Conservation (phyloP, 2,329 filamentous ascomycete species). For the Sporothrix pallida region DNA sequence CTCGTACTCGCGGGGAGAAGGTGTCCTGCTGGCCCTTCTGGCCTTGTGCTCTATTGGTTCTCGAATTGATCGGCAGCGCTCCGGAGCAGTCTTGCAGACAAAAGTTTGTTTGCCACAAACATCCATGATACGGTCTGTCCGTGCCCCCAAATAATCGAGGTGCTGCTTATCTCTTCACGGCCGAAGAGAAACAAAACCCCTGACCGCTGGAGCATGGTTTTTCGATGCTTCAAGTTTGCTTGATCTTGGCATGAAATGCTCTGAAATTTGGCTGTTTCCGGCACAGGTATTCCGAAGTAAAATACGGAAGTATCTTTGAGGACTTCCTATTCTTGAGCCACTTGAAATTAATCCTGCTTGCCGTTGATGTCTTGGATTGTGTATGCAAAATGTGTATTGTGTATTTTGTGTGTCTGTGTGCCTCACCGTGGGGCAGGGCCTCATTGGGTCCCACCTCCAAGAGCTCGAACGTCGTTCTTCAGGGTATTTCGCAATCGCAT, state of each 20-base stretch:
- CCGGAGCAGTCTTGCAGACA: background rate
- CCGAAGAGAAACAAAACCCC: background rate
- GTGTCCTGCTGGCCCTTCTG: background rate
- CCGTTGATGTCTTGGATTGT: background rate
- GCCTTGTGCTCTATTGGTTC: background rate
- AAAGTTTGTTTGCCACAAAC: background rate
- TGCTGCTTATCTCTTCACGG: background rate
- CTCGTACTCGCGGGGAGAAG: background rate
- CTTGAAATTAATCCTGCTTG: background rate
- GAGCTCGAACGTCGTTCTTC: background rate
- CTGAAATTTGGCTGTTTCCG: background rate
- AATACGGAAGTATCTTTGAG: background rate
- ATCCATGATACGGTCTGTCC: background rate
- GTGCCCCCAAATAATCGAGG: background rate
- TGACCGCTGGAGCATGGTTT: background rate
- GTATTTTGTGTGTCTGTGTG: background rate
- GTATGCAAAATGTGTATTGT: background rate
- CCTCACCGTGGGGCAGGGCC: background rate
- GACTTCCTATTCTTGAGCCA: too few relatives aligned
- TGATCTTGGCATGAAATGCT: background rate
- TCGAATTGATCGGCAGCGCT: slow-evolving; percentile 10
- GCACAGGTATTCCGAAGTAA: background rate
- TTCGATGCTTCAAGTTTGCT: background rate
- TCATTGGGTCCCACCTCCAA: background rate
- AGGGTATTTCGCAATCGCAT: background rate